Conservation (phyloP, 345 rosid genomes). For the Camelina sativa region DNA sequence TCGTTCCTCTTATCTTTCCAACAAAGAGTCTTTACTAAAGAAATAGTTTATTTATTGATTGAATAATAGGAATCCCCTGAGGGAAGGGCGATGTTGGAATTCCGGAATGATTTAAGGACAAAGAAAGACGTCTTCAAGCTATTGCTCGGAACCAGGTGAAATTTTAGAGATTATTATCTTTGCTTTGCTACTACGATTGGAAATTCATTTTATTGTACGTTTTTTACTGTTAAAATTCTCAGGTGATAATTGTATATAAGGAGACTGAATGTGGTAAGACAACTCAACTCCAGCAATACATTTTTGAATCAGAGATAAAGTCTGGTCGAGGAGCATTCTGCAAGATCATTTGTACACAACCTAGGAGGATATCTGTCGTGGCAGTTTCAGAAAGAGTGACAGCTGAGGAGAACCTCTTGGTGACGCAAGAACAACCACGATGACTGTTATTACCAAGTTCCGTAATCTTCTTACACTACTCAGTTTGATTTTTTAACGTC, state of each 20-base stretch:
- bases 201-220: background rate
- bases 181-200: background rate
- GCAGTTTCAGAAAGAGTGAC: slow-evolving; percentile 97
- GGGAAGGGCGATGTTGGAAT: slow-evolving; percentile 62
- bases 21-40: background rate
- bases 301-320: slow-evolving; percentile 94
- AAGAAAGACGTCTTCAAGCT: too few relatives aligned
- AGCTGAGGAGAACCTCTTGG: slow-evolving; percentile 96
- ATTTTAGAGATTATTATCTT: slow-evolving; percentile 24
- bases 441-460: too few relatives aligned
- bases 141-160: too few relatives aligned
- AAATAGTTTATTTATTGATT: too few relatives aligned
- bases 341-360: slow-evolving; percentile 96
- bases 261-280: slow-evolving; percentile 99
- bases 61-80: too few relatives aligned
- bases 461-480: too few relatives aligned
- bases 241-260: slow-evolving; percentile 95
- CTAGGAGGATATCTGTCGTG: slow-evolving; percentile 98
- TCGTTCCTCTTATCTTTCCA: background rate
- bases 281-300: slow-evolving; percentile 96
- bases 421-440: slow-evolving; percentile 39
- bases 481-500: too few relatives aligned
- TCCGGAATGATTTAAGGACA: slow-evolving; percentile 58
- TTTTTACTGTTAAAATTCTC: slow-evolving; percentile 22
- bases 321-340: slow-evolving; percentile 99